A percentile compares a stretch with the other conserved stretches of the same genome.
These are phyloP conservation scores for Phytomonas serpens DNA, from an alignment of 208 protist species.

Conservation along the genomic window DNA sequence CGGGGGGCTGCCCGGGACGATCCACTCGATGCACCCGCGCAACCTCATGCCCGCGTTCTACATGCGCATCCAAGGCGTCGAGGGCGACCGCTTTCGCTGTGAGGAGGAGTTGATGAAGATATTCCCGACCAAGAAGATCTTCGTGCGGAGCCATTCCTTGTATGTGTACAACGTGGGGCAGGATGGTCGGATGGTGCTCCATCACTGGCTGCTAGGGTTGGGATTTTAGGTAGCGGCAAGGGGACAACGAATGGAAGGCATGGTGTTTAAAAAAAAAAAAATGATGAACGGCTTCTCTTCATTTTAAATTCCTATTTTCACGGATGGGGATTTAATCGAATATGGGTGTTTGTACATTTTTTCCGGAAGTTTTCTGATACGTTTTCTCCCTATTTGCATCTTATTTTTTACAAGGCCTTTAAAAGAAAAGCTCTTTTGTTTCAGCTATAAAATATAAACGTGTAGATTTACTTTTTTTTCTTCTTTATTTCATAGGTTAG, in stretches of 20 bases:
- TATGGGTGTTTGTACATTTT: background rate
- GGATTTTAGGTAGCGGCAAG: constrained; percentile 43
- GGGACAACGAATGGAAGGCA: background rate
- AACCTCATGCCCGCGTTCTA: constrained; percentile 74
- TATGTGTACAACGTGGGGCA: constrained; percentile 78
- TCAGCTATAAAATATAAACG: background rate
- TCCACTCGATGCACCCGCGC: constrained; percentile 61
- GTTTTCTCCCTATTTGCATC: background rate
- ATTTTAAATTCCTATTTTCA: background rate
- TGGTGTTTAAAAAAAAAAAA: background rate
- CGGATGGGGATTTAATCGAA: background rate
- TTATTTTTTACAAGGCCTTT: background rate
- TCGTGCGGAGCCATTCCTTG: constrained; percentile 54
- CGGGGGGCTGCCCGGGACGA: constrained; percentile 57
- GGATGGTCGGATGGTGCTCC: constrained; percentile 62
- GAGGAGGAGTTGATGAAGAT: constrained; percentile 89
- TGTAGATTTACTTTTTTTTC: background rate
- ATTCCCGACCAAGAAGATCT: constrained; percentile 86
- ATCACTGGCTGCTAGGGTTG: constrained; percentile 82
- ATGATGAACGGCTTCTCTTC: background rate
- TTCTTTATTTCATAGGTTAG: background rate
- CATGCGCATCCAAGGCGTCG: constrained; percentile 52
- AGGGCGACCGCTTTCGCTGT: constrained; percentile 75
- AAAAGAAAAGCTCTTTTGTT: background rate
- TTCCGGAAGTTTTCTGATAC: background rate